A percentile compares a stretch with the other conserved stretches of the same genome.
These are phyloP conservation scores for Antitrichia curtipendula DNA, from an alignment of 225 moss, liverwort and hornwort species.

Conservation along the genomic window DNA sequence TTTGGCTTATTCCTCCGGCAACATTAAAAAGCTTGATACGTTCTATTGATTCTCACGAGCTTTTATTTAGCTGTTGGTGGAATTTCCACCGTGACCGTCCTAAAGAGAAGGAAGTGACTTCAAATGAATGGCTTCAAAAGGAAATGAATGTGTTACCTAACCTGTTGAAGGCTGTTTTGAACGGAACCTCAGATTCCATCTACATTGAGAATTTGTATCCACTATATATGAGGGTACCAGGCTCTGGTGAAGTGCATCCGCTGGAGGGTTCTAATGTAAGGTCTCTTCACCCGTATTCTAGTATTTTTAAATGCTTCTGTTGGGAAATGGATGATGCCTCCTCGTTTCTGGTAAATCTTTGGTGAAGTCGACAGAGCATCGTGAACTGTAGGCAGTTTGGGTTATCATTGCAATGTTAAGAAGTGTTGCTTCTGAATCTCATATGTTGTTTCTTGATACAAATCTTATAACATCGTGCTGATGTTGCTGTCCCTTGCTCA, in stretches of 20 bases:
- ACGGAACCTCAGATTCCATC: conserved; percentile 61
- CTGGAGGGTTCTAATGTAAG: conserved; percentile 24
- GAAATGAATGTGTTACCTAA: conserved; percentile 27
- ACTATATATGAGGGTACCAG: conserved; percentile 55
- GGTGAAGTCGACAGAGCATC: background rate
- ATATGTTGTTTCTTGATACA: background rate
- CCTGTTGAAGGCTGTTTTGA: conserved; percentile 62
- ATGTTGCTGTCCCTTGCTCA: background rate
- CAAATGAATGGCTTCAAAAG: background rate
- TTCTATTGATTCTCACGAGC: conserved; percentile 58
- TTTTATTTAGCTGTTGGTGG: conserved; percentile 56
- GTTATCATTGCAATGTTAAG: background rate
- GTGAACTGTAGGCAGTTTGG: background rate
- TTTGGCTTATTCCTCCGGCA: conserved; percentile 85
- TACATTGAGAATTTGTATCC: conserved; percentile 55
- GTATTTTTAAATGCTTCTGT: background rate
- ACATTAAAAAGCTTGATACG: conserved; percentile 60
- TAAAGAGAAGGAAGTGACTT: conserved; percentile 48
- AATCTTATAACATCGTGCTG: background rate
- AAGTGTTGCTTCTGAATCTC: background rate
- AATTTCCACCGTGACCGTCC: conserved; percentile 76
- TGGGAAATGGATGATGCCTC: background rate
- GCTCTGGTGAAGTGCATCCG: conserved; percentile 41
- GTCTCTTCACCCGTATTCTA: background rate
- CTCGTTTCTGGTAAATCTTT: background rate